These are phyloP conservation scores for Penicillium silybi DNA, from an alignment of 495 filamentous ascomycete genomes.

Conservation along the genomic window DNA sequence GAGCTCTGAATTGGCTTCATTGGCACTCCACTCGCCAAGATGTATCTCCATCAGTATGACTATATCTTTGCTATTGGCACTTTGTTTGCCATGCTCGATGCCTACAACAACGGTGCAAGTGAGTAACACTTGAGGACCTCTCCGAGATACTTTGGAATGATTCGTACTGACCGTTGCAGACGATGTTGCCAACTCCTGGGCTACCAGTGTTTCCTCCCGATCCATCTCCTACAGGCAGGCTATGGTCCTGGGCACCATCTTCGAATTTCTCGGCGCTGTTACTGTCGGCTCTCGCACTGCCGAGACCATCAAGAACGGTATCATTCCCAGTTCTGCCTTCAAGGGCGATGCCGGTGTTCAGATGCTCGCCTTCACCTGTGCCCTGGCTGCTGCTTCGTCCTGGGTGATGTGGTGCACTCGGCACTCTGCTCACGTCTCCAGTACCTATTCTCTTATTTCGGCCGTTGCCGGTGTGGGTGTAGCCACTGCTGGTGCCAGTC, in stretches of 20 bases:
- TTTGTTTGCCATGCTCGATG: constrained; percentile 71
- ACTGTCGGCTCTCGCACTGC: constrained; percentile 57
- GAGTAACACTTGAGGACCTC: constrained; percentile 25
- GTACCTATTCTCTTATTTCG: constrained; percentile 61
- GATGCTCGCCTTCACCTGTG: constrained; percentile 58
- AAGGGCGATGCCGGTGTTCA: constrained; percentile 51
- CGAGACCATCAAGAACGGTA: constrained; percentile 56
- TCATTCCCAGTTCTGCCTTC: constrained; percentile 51
- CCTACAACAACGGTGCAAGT: constrained; percentile 68
- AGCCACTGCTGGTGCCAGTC: constrained; percentile 51
- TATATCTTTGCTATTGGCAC: constrained; percentile 75
- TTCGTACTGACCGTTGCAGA: constrained; percentile 27
- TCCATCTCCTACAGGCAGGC: constrained; percentile 65
- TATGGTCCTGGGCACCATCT: constrained; percentile 61
- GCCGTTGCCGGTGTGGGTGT: constrained; percentile 60
- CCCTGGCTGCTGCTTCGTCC: constrained; percentile 50
- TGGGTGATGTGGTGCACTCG: constrained; percentile 63
- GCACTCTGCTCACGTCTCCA: constrained; percentile 59
- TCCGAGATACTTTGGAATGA: not conserved
- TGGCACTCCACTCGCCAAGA: constrained; percentile 27
- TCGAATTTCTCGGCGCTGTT: constrained; percentile 60
- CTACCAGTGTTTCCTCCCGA: constrained; percentile 64
- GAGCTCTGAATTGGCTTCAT: not conserved
- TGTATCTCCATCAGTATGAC: constrained; percentile 55
- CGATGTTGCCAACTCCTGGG: constrained; percentile 77